Evolutionary conservation across 768 basidiomycete genomes (phyloP).

Genomic region (Mycena olivaceomarginata): DNA sequence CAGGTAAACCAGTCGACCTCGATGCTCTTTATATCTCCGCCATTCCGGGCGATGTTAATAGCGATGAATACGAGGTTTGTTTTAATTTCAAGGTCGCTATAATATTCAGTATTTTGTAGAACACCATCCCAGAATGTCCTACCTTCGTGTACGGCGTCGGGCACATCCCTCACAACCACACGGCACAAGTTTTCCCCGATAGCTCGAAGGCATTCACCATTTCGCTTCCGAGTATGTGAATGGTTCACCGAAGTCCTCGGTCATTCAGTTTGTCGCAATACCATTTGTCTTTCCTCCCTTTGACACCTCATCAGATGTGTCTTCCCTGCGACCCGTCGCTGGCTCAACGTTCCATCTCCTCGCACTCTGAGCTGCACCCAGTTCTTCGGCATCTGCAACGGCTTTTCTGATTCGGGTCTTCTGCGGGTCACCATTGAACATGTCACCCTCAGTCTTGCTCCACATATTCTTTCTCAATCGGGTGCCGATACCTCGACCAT

Average conservation of each 20-base stretch:
- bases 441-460: constrained; percentile 22
- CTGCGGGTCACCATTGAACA: constrained; percentile 23
- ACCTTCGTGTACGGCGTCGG: too few relatives aligned
- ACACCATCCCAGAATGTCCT: too few relatives aligned
- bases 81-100: too few relatives aligned
- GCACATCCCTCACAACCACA: too few relatives aligned
- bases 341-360: constrained; percentile 24
- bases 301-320: background rate
- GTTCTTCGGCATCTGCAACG: constrained; percentile 14
- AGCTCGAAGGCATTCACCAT: background rate
- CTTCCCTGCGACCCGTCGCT: constrained; percentile 5
- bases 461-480: constrained; percentile 3
- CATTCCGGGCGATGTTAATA: too few relatives aligned
- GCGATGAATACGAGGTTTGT: too few relatives aligned
- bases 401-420: background rate
- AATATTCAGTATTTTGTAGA: too few relatives aligned
- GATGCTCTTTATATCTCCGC: too few relatives aligned
- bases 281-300: too few relatives aligned
- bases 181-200: background rate
- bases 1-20: too few relatives aligned
- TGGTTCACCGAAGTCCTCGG: background rate
- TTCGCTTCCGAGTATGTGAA: background rate
- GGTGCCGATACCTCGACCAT: background rate
- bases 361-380: background rate
- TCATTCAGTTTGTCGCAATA: background rate